Conservation (phyloP, 2,329 filamentous ascomycete genomes). For the Fusarium clavum region DNA sequence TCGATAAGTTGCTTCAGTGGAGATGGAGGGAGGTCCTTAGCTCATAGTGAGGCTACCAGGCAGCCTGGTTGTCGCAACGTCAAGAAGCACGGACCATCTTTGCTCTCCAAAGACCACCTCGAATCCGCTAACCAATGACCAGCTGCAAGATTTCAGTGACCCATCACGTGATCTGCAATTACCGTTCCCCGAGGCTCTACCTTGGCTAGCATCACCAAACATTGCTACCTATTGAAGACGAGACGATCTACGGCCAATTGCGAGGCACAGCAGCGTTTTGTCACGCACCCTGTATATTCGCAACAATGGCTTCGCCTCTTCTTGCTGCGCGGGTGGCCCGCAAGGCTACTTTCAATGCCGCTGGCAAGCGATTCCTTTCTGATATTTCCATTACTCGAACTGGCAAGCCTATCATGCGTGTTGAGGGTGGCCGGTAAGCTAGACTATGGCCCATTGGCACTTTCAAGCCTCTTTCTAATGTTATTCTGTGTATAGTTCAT, state of each 20-base stretch:
- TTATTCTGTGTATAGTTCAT: conserved; percentile 70
- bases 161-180: conserved; percentile 44
- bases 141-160: conserved; percentile 41
- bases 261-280: conserved; percentile 48
- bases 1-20: conserved; percentile 36
- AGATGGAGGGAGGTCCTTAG: conserved; percentile 40
- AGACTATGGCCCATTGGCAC: conserved; percentile 39
- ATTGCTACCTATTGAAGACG: conserved; percentile 37
- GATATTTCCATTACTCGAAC: conserved; percentile 95
- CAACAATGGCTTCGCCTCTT: conserved; percentile 68
- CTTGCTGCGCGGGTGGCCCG: conserved; percentile 66
- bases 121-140: conserved; percentile 21
- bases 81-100: conserved; percentile 41
- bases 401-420: conserved; percentile 91
- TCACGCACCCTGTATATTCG: conserved; percentile 45
- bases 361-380: conserved; percentile 69
- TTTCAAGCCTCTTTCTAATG: conserved; percentile 44
- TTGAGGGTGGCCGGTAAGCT: conserved; percentile 87
- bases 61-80: conserved; percentile 53
- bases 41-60: conserved; percentile 53
- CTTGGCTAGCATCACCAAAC: conserved; percentile 43
- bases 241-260: conserved; percentile 48
- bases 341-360: conserved; percentile 59
- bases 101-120: not conserved
- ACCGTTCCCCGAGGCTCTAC: conserved; percentile 43